Conservation (phyloP, 768 basidiomycete genomes). For the Phallus indusiatus region DNA sequence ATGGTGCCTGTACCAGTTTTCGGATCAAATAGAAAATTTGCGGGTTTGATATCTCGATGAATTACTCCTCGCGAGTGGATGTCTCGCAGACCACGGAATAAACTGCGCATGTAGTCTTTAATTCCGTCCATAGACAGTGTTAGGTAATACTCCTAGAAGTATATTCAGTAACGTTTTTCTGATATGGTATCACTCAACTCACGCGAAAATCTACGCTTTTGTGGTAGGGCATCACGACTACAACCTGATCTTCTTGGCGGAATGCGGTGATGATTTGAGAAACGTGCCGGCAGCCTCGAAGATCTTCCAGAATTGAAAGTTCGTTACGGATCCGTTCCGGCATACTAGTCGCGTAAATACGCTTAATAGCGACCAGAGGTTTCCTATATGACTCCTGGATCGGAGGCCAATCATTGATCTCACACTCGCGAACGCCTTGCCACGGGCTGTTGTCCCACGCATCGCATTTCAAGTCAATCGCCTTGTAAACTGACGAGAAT, state of each 20-base stretch:
- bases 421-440: slow-evolving; percentile 53
- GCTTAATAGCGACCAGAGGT: slow-evolving; percentile 87
- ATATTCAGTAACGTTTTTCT: neutral
- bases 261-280: slow-evolving; percentile 95
- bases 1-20: slow-evolving; percentile 74
- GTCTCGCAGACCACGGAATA: slow-evolving; percentile 84
- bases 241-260: slow-evolving; percentile 82
- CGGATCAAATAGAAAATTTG: slow-evolving; percentile 92
- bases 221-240: slow-evolving; percentile 90
- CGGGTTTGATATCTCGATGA: slow-evolving; percentile 96
- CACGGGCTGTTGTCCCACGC: slow-evolving; percentile 67
- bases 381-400: slow-evolving; percentile 34
- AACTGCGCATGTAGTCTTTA: slow-evolving; percentile 80
- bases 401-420: slow-evolving; percentile 53
- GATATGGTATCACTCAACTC: slow-evolving; percentile 22
- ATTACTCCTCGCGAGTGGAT: slow-evolving; percentile 82
- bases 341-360: slow-evolving; percentile 94
- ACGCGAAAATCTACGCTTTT: slow-evolving; percentile 90
- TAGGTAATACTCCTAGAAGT: slow-evolving; percentile 56
- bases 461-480: slow-evolving; percentile 69
- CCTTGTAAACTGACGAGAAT: slow-evolving; percentile 99
- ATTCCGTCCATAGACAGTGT: slow-evolving; percentile 65
- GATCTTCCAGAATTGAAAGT: slow-evolving; percentile 79
- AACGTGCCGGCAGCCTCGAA: slow-evolving; percentile 76
- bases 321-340: slow-evolving; percentile 92